A percentile compares a stretch with the other conserved stretches of the same genome.
These are phyloP conservation scores for Daldinia bambusicola DNA, from an alignment of 495 filamentous ascomycete genomes.

Conservation along the genomic window DNA sequence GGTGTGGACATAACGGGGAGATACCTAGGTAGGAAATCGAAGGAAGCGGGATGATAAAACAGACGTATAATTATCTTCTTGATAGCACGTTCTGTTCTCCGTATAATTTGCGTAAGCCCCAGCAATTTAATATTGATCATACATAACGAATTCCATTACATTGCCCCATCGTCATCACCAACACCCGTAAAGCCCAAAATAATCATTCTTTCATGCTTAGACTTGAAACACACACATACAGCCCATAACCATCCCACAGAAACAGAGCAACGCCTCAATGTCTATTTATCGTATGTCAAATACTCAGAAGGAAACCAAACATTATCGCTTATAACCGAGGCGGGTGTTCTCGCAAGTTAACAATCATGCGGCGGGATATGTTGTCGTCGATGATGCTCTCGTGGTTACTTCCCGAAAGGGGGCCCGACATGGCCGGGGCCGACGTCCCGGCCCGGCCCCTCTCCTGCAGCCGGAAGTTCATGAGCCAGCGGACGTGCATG, in stretches of 20 bases:
- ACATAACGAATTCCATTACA: background rate
- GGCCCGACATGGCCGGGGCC: constrained; percentile 22
- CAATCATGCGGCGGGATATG: constrained; percentile 36
- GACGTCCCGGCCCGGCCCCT: constrained; percentile 42
- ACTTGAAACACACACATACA: background rate
- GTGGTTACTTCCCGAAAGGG: constrained; percentile 29
- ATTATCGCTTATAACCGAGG: constrained; percentile 37
- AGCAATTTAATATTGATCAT: background rate
- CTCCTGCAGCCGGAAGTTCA: constrained; percentile 59
- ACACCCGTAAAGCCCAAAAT: background rate
- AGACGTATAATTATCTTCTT: background rate
- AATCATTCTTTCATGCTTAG: background rate
- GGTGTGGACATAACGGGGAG: background rate
- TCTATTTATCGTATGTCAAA: too few relatives aligned
- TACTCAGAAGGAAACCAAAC: background rate
- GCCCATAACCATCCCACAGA: background rate
- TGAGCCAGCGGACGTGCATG: constrained; percentile 66
- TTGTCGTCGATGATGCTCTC: constrained; percentile 24
- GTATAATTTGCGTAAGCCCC: background rate
- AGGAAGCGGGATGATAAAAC: background rate
- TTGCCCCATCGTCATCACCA: background rate
- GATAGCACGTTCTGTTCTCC: background rate
- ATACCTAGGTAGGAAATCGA: background rate
- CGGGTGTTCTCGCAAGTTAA: constrained; percentile 44
- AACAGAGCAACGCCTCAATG: background rate